These are phyloP conservation scores for Mollisiaceae sp. DNA, from an alignment of 2,329 filamentous ascomycete genomes.

Conservation along the genomic window DNA sequence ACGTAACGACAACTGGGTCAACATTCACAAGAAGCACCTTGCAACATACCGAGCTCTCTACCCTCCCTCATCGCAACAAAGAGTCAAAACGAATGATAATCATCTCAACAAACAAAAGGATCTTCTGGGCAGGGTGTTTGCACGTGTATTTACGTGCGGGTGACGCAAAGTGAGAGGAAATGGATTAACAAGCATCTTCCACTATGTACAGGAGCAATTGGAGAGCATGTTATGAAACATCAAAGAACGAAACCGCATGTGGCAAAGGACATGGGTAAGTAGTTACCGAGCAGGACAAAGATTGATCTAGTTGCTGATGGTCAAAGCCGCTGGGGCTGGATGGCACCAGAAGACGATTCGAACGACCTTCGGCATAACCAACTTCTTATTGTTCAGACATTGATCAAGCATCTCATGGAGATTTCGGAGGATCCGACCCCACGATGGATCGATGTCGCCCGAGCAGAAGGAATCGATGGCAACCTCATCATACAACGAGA, in stretches of 20 bases:
- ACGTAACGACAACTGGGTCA: no score
- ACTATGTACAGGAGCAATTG: neutral
- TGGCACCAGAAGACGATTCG: neutral
- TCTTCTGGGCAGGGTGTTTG: neutral
- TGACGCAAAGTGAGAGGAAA: neutral
- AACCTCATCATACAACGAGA: neutral
- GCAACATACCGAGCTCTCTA: neutral
- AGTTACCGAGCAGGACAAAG: neutral
- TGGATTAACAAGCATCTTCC: neutral
- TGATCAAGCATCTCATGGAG: neutral
- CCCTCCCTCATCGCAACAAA: neutral
- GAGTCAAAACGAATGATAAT: neutral
- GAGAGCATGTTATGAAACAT: neutral
- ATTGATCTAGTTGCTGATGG: neutral
- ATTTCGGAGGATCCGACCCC: neutral
- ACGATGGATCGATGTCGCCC: neutral
- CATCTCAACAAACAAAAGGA: neutral
- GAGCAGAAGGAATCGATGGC: neutral
- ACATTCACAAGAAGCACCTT: no score
- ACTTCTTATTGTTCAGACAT: neutral
- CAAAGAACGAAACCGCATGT: no score
- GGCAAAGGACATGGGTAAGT: no score
- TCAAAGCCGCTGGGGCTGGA: neutral
- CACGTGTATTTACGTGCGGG: neutral
- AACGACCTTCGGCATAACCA: neutral